Conservation (phyloP, 1,139 yeast genomes). For the Ogataea hybrid region DNA sequence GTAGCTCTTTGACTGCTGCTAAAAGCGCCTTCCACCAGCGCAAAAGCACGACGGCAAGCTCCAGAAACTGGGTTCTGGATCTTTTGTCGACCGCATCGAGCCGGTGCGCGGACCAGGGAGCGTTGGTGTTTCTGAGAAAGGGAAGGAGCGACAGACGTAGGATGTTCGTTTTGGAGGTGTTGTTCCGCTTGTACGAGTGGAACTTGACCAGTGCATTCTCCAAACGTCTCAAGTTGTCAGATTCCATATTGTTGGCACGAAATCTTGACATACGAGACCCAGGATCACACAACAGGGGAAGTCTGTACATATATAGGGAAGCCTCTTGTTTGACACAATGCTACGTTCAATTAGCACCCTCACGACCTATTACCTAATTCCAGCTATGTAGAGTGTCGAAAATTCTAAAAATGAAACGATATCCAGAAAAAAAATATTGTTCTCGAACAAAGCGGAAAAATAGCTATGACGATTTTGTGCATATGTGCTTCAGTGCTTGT, state of each 20-base stretch:
- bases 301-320: neutral
- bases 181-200: slow-evolving; percentile 43
- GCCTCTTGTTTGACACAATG: slow-evolving; percentile 7
- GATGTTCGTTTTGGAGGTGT: slow-evolving; percentile 61
- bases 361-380: slow-evolving; percentile 7
- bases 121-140: slow-evolving; percentile 39
- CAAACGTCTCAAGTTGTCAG: slow-evolving; percentile 22
- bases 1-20: slow-evolving; percentile 37
- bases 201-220: slow-evolving; percentile 49
- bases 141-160: slow-evolving; percentile 67
- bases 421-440: neutral
- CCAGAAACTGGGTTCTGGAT: neutral
- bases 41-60: slow-evolving; percentile 32
- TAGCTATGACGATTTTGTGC: neutral
- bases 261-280: slow-evolving; percentile 3
- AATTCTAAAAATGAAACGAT: neutral
- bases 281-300: neutral
- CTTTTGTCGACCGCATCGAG: neutral
- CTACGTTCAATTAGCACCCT: neutral
- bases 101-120: slow-evolving; percentile 10
- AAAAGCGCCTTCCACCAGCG: slow-evolving; percentile 72
- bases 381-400: slow-evolving; percentile 2
- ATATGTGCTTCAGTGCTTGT: neutral
- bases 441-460: neutral
- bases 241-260: slow-evolving; percentile 1